phyloP scores from a whole-genome alignment of 1,139 yeast species.

The Suhomyces panamericanus region DNA sequence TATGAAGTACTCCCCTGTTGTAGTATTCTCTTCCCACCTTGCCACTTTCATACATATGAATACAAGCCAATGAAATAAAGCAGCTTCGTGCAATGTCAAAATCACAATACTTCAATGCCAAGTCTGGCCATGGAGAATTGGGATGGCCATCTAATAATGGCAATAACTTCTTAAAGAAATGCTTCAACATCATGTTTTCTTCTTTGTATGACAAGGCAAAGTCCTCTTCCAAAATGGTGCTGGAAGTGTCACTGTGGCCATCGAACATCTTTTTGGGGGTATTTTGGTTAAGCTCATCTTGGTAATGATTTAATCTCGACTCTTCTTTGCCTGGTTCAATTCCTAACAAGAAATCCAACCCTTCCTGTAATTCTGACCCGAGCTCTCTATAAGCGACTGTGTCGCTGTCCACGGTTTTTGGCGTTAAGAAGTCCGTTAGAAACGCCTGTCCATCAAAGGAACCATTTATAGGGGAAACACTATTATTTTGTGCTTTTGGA shows the following conservation, averaged over 20 bases:
- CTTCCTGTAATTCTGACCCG: conserved; percentile 18
- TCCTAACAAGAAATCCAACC: conserved; percentile 21
- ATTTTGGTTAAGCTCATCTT: too few species aligned
- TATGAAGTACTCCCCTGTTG: conserved; percentile 50
- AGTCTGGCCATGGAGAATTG: conserved; percentile 57
- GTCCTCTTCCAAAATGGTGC: neutral
- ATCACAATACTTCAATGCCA: conserved; percentile 55
- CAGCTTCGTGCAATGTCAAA: conserved; percentile 56
- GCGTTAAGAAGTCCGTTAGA: neutral
- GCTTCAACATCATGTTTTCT: conserved; percentile 52
- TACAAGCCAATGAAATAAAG: conserved; percentile 52
- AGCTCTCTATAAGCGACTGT: conserved; percentile 11
- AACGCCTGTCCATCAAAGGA: too few species aligned
- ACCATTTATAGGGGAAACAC: too few species aligned
- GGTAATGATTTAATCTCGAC: too few species aligned
- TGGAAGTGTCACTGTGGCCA: too few species aligned
- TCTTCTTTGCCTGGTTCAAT: neutral
- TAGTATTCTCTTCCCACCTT: conserved; percentile 52
- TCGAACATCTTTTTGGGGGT: too few species aligned
- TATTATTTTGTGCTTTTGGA: neutral
- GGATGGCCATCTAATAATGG: conserved; percentile 58
- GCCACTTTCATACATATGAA: conserved; percentile 50
- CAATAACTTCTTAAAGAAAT: conserved; percentile 51
- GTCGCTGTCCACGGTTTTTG: neutral
- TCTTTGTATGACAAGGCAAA: conserved; percentile 32